Evolutionary conservation across 1,284 basidiomycete genomes (phyloP), one percentile per base, ranked within the genome.

Genomic region (Stereum hirsutum): DNA sequence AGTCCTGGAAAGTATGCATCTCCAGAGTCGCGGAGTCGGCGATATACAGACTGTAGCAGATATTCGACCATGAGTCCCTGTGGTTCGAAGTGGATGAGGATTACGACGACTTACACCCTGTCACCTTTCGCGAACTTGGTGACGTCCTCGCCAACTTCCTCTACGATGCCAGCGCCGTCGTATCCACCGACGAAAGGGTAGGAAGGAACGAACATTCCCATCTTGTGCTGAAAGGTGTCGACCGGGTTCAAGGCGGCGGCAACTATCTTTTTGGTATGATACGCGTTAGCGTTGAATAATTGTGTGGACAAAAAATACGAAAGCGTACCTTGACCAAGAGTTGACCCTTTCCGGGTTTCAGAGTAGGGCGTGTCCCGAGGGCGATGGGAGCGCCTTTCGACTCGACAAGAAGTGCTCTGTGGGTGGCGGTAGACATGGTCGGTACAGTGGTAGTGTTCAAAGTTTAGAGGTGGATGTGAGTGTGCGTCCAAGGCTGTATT

Each of bases 111-210:
- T 34, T 38, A 59, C 57, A 74, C 64, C 43, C 55, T 61, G 45
- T 74, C 69, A 11, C 73, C 71, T 3, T 60, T 54, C 35, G 51
- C 49, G 44, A 72, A 50, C 26, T 56, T 46, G 0, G 49, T 46
- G 12, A 69, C 65, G 4, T 55, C 61, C 17, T 56, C 50, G 1
- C 67, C 68, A 28, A 70, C 48, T 20, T 57, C 52, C 11, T 62
- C 62, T 31, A 74, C 62, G 1, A 57, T 49, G 6, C 71, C 73
- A 12, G 60, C 58, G 21, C 61, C 64, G 50, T 74, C 72, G 14
- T 54, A 54, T 5, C 78, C 78, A 4, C 74, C 48, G 10, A 71
- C 55, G 1, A 60, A 57, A 1, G 71, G 69, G n/a, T 15, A 27
- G 8, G 8, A 8, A 30, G 59, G 54, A 19, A 62, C 49, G 46